Evolutionary conservation across 106 monocot species (phyloP).

Genomic region (Alisma plantagoaquatica): DNA sequence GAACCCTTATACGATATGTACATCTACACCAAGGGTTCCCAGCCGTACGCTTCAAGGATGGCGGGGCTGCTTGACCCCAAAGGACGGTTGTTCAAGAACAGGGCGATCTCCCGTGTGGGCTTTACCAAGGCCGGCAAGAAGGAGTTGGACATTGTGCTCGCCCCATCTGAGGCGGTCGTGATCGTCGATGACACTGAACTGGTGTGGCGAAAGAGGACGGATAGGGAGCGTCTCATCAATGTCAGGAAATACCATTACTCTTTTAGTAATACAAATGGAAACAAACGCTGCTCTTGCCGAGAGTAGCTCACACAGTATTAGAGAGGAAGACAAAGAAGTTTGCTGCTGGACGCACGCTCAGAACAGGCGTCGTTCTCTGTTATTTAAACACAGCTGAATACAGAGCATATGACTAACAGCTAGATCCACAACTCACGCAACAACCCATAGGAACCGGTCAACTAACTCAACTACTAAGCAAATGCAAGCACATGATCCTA

Average conservation of each 20-base stretch:
- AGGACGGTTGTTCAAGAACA: background rate
- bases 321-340: too few relatives aligned
- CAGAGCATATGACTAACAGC: too few relatives aligned
- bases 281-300: too few relatives aligned
- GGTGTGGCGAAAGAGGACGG: background rate
- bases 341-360: too few relatives aligned
- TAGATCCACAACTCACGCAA: too few relatives aligned
- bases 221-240: background rate
- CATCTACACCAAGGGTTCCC: background rate
- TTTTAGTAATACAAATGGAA: too few relatives aligned
- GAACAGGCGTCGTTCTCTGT: too few relatives aligned
- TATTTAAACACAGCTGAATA: too few relatives aligned
- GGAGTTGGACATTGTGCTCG: background rate
- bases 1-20: background rate
- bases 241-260: background rate
- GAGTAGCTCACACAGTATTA: too few relatives aligned
- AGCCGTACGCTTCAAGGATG: background rate
- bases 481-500: too few relatives aligned
- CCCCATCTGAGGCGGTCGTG: background rate
- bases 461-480: too few relatives aligned
- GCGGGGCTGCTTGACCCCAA: background rate
- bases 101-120: background rate
- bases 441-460: too few relatives aligned
- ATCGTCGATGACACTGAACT: background rate
- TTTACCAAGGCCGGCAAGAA: background rate